Percentiles rank a stretch among this genome's conserved stretches.
Conservation (phyloP, 495 filamentous ascomycete genomes). For the Daldinia grandis region DNA sequence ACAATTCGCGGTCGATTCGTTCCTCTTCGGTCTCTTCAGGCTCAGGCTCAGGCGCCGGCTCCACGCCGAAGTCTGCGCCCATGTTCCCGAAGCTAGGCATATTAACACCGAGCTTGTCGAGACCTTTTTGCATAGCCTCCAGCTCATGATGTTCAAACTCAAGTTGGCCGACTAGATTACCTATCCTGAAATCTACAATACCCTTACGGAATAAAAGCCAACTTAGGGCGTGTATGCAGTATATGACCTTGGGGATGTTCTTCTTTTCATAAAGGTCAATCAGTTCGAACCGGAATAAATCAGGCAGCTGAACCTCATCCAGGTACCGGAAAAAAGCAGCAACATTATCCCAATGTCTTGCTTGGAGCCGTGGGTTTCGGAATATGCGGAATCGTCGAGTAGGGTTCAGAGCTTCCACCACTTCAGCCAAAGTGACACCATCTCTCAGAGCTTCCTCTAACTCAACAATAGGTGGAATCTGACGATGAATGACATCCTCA, state of each 20-base stretch:
- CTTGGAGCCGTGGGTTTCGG: constrained; percentile 82
- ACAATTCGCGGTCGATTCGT: constrained; percentile 82
- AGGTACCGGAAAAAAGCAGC: constrained; percentile 92
- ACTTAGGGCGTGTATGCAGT: constrained; percentile 96
- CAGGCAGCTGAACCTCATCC: constrained; percentile 91
- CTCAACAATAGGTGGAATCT: constrained; percentile 94
- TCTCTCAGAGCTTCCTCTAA: constrained; percentile 92
- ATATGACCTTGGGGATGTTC: constrained; percentile 98
- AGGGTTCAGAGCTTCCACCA: constrained; percentile 91
- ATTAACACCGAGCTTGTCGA: constrained; percentile 91
- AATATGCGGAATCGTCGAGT: constrained; percentile 82
- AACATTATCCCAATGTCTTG: constrained; percentile 96
- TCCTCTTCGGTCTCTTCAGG: constrained; percentile 88
- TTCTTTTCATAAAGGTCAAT: constrained; percentile 99
- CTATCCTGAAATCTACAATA: constrained; percentile 93
- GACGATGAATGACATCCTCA: constrained; percentile 87
- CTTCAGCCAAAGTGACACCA: constrained; percentile 93
- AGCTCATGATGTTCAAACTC: constrained; percentile 98
- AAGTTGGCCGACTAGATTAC: constrained; percentile 96
- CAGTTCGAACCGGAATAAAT: constrained; percentile 97
- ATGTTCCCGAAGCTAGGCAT: constrained; percentile 99
- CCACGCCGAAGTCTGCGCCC: constrained; percentile 93
- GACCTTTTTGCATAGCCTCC: constrained; percentile 93
- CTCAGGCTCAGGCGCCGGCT: constrained; percentile 67
- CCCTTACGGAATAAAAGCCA: constrained; percentile 96